Conservation (phyloP, 1,284 basidiomycete genomes). For the Ganoderma boninense region DNA sequence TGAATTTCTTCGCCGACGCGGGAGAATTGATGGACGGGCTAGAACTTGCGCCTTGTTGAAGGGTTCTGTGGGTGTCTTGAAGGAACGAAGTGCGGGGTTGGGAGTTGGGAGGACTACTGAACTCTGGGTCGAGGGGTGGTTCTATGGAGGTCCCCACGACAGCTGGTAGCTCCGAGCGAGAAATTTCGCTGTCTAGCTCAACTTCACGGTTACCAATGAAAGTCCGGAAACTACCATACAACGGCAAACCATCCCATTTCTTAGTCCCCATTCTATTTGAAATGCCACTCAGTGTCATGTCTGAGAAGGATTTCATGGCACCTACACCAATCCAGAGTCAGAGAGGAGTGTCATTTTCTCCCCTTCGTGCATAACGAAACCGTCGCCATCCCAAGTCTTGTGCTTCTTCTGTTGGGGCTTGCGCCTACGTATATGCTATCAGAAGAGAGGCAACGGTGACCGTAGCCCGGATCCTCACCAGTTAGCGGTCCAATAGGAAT, state of each 20-base stretch:
- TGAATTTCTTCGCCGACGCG: constrained; percentile 48
- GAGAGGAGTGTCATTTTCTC: constrained; percentile 68
- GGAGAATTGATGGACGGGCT: constrained; percentile 28
- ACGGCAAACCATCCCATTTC: constrained; percentile 64
- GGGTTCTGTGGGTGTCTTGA: constrained; percentile 15
- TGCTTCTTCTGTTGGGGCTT: constrained; percentile 83
- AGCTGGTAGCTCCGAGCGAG: constrained; percentile 58
- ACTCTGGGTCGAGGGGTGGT: constrained; percentile 42
- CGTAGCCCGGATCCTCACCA: constrained; percentile 53
- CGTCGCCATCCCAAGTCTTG: constrained; percentile 90
- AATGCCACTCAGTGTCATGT: constrained; percentile 16
- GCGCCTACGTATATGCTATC: constrained; percentile 56
- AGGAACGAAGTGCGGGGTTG: constrained; percentile 28
- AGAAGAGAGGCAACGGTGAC: neutral
- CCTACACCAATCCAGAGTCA: constrained; percentile 75
- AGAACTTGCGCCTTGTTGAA: constrained; percentile 22
- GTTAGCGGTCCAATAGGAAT: constrained; percentile 71
- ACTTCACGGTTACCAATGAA: constrained; percentile 69
- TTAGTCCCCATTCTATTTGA: constrained; percentile 64
- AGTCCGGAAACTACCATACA: constrained; percentile 57
- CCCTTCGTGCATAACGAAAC: constrained; percentile 60
- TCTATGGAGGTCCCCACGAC: constrained; percentile 44
- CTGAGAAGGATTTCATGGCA: constrained; percentile 10
- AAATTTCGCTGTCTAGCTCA: constrained; percentile 62
- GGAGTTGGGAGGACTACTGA: constrained; percentile 24